These are phyloP conservation scores for Ilyonectria sp. DNA, from an alignment of 2,329 filamentous ascomycete species.

Conservation along the genomic window DNA sequence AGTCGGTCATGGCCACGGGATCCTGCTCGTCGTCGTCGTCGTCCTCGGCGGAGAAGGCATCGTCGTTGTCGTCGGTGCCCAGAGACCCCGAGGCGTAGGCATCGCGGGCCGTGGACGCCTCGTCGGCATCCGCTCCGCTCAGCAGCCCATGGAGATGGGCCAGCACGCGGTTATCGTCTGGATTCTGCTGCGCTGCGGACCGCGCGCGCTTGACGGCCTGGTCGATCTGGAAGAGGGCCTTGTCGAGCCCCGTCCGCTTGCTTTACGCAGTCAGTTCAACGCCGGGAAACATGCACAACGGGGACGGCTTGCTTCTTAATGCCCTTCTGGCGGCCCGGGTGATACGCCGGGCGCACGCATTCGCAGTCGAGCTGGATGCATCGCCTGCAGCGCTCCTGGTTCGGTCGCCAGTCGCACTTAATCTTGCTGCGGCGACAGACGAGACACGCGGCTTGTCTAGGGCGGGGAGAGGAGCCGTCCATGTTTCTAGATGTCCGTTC, in stretches of 20 bases:
- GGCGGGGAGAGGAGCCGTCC: conserved; percentile 48
- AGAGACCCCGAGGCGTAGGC: conserved; percentile 28
- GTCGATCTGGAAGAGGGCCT: conserved; percentile 81
- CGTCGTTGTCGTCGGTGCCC: conserved; percentile 45
- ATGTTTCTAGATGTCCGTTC: not conserved
- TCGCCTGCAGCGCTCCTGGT: conserved; percentile 70
- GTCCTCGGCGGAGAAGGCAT: conserved; percentile 52
- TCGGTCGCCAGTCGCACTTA: conserved; percentile 72
- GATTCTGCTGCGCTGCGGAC: conserved; percentile 57
- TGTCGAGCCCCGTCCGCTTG: conserved; percentile 81
- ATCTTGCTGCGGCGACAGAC: conserved; percentile 79
- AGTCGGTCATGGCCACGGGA: conserved; percentile 43
- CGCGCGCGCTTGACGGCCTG: conserved; percentile 74
- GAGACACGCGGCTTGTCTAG: conserved; percentile 69
- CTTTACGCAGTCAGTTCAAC: conserved; percentile 57
- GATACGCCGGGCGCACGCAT: conserved; percentile 80
- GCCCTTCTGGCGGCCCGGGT: conserved; percentile 81
- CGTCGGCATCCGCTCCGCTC: conserved; percentile 45
- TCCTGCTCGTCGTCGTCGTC: conserved; percentile 51
- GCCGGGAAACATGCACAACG: not conserved
- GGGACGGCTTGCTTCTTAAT: conserved; percentile 76
- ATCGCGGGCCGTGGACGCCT: conserved; percentile 37
- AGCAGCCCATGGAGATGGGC: conserved; percentile 60
- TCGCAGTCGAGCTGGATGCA: conserved; percentile 72
- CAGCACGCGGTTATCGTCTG: conserved; percentile 63